Evolutionary conservation across 2,329 filamentous ascomycete genomes (phyloP).

Genomic region (Diaporthe capsici): DNA sequence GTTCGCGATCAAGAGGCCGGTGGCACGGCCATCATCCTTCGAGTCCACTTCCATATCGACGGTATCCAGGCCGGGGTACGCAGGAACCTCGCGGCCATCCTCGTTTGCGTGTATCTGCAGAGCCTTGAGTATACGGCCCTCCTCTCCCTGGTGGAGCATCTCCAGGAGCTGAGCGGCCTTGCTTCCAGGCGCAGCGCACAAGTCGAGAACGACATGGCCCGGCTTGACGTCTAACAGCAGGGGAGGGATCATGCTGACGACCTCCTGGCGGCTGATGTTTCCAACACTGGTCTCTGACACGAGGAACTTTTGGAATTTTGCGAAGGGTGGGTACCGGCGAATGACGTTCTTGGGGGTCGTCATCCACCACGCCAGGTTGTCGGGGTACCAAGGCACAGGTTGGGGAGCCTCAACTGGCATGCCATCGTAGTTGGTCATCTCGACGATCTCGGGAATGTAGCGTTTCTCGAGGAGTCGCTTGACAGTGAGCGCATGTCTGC

Average conservation of each 20-base stretch:
- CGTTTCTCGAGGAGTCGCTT: constrained; percentile 88
- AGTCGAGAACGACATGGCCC: constrained; percentile 92
- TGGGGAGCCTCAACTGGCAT: constrained; percentile 84
- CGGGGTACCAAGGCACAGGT: constrained; percentile 92
- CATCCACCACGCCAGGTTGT: constrained; percentile 97
- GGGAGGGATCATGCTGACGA: constrained; percentile 99
- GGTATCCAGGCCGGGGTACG: constrained; percentile 62
- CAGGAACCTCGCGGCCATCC: constrained; percentile 67
- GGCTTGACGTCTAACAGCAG: constrained; percentile 92
- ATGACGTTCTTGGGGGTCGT: constrained; percentile 97
- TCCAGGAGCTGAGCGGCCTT: constrained; percentile 97
- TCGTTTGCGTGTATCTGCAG: constrained; percentile 74
- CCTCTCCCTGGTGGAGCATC: constrained; percentile 93
- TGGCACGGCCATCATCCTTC: constrained; percentile 86
- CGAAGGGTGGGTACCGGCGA: constrained; percentile 92
- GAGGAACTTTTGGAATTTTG: constrained; percentile 96
- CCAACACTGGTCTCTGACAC: constrained; percentile 97
- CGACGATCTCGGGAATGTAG: constrained; percentile 91
- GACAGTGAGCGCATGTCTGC: constrained; percentile 89
- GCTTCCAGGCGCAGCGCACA: constrained; percentile 97
- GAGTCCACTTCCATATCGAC: constrained; percentile 71
- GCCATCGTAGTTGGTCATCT: constrained; percentile 87
- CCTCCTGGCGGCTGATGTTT: constrained; percentile 97
- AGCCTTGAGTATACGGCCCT: constrained; percentile 83
- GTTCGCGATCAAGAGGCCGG: constrained; percentile 93